Base-by-base conservation (phyloP, 2,329 filamentous ascomycete genomes). In the Mycosphaerella sp. region DNA sequence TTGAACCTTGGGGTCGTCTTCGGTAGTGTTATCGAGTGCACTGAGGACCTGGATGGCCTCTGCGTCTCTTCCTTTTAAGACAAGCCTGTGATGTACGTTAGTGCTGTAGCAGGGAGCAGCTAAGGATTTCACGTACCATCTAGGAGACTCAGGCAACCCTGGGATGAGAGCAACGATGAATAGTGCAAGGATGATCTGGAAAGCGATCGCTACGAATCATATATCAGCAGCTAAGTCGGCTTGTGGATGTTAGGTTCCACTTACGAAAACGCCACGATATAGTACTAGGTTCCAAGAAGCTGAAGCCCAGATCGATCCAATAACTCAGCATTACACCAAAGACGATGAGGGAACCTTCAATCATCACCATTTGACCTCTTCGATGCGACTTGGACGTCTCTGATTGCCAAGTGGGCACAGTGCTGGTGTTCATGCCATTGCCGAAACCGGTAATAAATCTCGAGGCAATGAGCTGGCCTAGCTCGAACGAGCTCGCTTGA, bases 291-390 rank as follows among this genome's bases (percentile, higher is more conserved):
- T 75, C 61, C 10, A 62, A 14, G 52, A 66, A 67, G 30, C 52
- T 61, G 48, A 66, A 60, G 16, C 74, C 73, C 45, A 76, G 72
- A 55, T 78, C 73, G 55, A 76, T 67, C 75, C 75, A 75, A 66
- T 77, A 74, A 54, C 69, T 72, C 66, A 76, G 66, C 55, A 73
- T 75, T 49, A 76, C 72, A 55, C 75, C 75, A 48, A 73, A 73
- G 13, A 75, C 75, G 49, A 78, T 76, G 61, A 76, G 89, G 0
- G 90, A 90, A 65, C 96, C 96, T 69, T 97, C 91, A 60, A 97
- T 95, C 69, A 91, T 95, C 18, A 90, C 91, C 57, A 97, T 78
- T 70, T 90, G 90, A 54, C 91, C 91, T 63, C 91, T 80, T 69
- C 94, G 95, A 66, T 97, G 90, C 3, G 91, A 88, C 40, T 91